Percentiles rank a stretch among this genome's conserved stretches.
Evolutionary conservation across 495 filamentous ascomycete species (phyloP).

Genomic region (Daldinia concentrica): DNA sequence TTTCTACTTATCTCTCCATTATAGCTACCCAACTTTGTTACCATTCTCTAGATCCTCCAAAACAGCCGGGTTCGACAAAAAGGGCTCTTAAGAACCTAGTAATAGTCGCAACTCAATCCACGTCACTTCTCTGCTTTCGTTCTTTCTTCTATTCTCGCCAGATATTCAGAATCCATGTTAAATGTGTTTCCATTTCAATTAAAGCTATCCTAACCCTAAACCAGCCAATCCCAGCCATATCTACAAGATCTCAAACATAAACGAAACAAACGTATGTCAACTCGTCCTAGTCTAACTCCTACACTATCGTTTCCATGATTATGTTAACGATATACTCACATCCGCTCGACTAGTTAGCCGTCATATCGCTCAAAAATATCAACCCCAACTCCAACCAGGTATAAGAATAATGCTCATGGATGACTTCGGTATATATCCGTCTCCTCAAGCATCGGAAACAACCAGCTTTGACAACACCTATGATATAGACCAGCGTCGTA

Average conservation of each 20-base stretch:
- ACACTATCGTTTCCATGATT: neutral
- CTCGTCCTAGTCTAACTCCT: constrained; percentile 4
- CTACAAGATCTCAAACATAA: constrained; percentile 13
- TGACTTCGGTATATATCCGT: constrained; percentile 13
- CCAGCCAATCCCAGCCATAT: neutral
- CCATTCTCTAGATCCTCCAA: neutral
- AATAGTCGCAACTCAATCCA: neutral
- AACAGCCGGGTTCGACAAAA: neutral
- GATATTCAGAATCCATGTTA: neutral
- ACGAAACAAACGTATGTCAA: constrained; percentile 20
- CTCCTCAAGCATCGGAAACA: neutral
- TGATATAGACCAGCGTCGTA: constrained; percentile 15
- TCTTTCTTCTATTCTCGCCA: neutral
- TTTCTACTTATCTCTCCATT: neutral
- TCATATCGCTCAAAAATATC: constrained; percentile 21
- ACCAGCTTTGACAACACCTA: neutral
- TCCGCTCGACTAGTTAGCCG: neutral
- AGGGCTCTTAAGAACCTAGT: too few relatives aligned
- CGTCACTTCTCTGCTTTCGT: neutral
- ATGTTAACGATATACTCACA: constrained; percentile 8
- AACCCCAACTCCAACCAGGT: constrained; percentile 22
- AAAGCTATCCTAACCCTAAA: constrained; percentile 9
- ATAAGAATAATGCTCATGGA: constrained; percentile 26
- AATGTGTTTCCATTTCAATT: neutral
- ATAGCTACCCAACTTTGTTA: neutral